Conservation (phyloP, 164 flowering plant species). For the Houttuynia cordata region DNA sequence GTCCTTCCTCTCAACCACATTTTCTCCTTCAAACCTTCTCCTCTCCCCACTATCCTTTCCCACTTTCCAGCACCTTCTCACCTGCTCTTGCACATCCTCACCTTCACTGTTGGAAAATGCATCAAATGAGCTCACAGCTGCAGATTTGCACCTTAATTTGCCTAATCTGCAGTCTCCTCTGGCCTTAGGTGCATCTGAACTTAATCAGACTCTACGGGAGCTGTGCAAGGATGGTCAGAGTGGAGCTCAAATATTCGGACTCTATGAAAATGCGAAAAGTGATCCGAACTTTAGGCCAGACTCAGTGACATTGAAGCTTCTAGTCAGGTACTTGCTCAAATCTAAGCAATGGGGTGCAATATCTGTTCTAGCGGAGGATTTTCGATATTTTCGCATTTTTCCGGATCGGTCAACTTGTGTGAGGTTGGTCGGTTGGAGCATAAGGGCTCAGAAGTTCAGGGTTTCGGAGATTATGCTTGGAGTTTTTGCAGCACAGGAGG, state of each 20-base stretch:
- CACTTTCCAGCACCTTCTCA: conserved; percentile 7
- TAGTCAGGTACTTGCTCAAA: conserved; percentile 42
- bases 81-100: conserved; percentile 16
- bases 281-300: conserved; percentile 36
- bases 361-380: conserved; percentile 28
- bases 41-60: conserved; percentile 9
- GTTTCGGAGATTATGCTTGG: conserved; percentile 30
- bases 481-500: conserved; percentile 18
- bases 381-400: conserved; percentile 24
- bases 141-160: conserved; percentile 5
- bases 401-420: conserved; percentile 43
- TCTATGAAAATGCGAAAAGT: conserved; percentile 43
- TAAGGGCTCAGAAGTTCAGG: conserved; percentile 51
- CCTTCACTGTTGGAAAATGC: conserved; percentile 25
- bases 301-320: conserved; percentile 23
- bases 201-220: conserved; percentile 24
- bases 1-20: conserved; percentile 7
- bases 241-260: conserved; percentile 28
- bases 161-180: neutral
- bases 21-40: conserved; percentile 2
- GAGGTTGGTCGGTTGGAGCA: conserved; percentile 38
- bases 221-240: conserved; percentile 33
- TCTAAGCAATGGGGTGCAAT: conserved; percentile 47
- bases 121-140: conserved; percentile 4
- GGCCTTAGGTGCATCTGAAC: conserved; percentile 7